Evolutionary conservation across 352 stramenopile genomes (phyloP).

Genomic region (Pythium periplocum): DNA sequence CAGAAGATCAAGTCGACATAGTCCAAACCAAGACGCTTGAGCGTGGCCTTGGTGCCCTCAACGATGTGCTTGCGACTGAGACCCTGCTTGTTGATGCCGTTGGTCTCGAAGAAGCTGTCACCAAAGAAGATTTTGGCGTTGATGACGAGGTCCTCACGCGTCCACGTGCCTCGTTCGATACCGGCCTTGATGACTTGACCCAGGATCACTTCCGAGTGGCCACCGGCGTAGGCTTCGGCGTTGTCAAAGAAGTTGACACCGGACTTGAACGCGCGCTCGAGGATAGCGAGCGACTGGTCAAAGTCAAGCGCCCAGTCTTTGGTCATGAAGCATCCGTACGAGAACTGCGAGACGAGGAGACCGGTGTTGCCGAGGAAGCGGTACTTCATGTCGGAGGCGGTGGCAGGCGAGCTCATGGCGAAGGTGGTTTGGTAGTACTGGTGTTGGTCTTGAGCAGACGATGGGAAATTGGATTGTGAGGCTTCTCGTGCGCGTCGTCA

Average conservation of each 20-base stretch:
- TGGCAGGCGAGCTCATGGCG: too few species aligned
- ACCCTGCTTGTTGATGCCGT: conserved; percentile 19
- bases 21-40: conserved; percentile 30
- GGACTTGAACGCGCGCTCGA: conserved; percentile 22
- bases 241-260: conserved; percentile 62
- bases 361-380: conserved; percentile 17
- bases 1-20: conserved; percentile 42
- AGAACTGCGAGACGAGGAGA: conserved; percentile 18
- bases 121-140: conserved; percentile 58
- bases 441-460: too few species aligned
- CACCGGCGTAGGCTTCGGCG: conserved; percentile 30
- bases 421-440: too few species aligned
- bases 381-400: conserved; percentile 15
- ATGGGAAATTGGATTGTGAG: too few species aligned
- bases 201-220: conserved; percentile 26
- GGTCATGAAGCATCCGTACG: conserved; percentile 9
- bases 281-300: conserved; percentile 21
- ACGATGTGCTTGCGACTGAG: conserved; percentile 42
- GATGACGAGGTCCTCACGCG: conserved; percentile 46
- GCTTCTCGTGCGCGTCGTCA: too few species aligned
- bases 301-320: background rate
- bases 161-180: conserved; percentile 16
- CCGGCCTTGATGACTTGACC: conserved; percentile 23
- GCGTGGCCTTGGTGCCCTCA: conserved; percentile 34
- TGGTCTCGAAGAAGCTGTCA: background rate